These are phyloP conservation scores for Apiotrichum sp. DNA, from an alignment of 1,284 basidiomycete genomes.

Conservation along the genomic window DNA sequence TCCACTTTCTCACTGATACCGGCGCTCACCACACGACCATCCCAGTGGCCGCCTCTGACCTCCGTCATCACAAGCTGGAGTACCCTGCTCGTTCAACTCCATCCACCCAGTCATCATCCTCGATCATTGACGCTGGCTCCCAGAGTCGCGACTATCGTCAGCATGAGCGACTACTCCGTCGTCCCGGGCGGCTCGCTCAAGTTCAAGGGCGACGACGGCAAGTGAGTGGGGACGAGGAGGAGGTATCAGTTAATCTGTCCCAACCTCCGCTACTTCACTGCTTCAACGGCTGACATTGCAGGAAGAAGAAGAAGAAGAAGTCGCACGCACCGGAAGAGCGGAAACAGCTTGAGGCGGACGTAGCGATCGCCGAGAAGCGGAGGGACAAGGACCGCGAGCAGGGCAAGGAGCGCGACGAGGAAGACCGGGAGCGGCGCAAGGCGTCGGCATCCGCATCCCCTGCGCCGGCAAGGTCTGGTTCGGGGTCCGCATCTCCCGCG, in stretches of 20 bases:
- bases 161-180: slow-evolving; percentile 62
- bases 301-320: slow-evolving; percentile 64
- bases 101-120: no score
- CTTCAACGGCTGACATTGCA: not conserved
- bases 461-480: not conserved
- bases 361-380: slow-evolving; percentile 42
- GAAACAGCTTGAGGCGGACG: slow-evolving; percentile 20
- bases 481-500: no score
- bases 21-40: no score
- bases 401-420: no score
- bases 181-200: slow-evolving; percentile 83
- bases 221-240: slow-evolving; percentile 53
- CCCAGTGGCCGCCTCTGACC: no score
- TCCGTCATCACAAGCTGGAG: no score
- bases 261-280: not conserved
- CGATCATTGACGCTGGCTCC: no score
- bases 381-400: slow-evolving; percentile 45
- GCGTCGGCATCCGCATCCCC: no score
- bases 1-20: no score
- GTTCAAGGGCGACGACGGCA: slow-evolving; percentile 75
- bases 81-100: no score
- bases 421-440: no score
- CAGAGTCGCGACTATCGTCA: slow-evolving; percentile 21
- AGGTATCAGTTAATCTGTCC: no score
- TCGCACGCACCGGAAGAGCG: slow-evolving; percentile 52